Evolutionary conservation across 2,329 filamentous ascomycete species (phyloP).

Genomic region (Neoscytalidium dimidiatum): DNA sequence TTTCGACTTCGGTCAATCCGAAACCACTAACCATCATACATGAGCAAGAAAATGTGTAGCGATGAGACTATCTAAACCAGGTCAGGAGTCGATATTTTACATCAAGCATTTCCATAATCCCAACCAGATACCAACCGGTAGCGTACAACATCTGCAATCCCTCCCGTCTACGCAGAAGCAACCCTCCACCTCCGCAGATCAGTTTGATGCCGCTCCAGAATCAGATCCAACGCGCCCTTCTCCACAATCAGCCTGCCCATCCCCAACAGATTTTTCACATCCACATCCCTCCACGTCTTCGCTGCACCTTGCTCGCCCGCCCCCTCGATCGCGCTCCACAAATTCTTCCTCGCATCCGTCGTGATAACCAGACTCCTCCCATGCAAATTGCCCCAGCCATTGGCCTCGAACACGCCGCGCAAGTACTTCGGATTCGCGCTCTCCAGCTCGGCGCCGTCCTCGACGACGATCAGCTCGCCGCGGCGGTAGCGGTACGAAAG

Average conservation of each 20-base stretch:
- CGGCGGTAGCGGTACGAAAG: constrained; percentile 86
- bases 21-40: too few relatives aligned
- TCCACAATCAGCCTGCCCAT: constrained; percentile 85
- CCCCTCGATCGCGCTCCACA: constrained; percentile 58
- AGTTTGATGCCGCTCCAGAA: constrained; percentile 69
- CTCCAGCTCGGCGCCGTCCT: constrained; percentile 73
- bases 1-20: too few relatives aligned
- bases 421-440: constrained; percentile 65
- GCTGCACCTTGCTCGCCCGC: constrained; percentile 60
- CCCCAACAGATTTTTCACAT: constrained; percentile 93
- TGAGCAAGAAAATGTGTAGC: too few relatives aligned
- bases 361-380: constrained; percentile 20
- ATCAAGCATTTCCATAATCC: not conserved
- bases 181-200: constrained; percentile 10
- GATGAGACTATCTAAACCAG: not conserved
- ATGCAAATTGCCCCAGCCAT: constrained; percentile 53
- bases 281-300: constrained; percentile 74
- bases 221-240: constrained; percentile 71
- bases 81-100: constrained; percentile 21
- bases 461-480: constrained; percentile 84
- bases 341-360: constrained; percentile 27
- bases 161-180: constrained; percentile 42
- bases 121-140: not conserved
- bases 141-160: constrained; percentile 44
- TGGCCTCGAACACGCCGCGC: constrained; percentile 66